Percentiles rank a stretch among this genome's conserved stretches.
Evolutionary conservation across 2,329 filamentous ascomycete species (phyloP).

Genomic region (Colletotrichum tropicale): DNA sequence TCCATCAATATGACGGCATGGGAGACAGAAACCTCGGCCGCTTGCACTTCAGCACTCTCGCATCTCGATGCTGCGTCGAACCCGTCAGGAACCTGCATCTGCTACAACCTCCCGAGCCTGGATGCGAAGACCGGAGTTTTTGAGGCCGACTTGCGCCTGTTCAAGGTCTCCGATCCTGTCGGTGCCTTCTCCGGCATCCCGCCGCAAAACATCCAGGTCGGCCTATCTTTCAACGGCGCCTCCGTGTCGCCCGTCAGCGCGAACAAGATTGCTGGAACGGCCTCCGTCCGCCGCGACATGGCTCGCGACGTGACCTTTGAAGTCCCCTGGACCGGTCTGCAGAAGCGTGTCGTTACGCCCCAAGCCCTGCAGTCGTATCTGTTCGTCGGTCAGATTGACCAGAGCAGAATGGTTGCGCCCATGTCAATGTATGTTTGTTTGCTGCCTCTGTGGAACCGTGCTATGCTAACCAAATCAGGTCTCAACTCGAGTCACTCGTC

Average conservation of each 20-base stretch:
- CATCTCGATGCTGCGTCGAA: constrained; percentile 66
- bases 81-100: constrained; percentile 77
- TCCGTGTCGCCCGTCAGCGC: constrained; percentile 49
- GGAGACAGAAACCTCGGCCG: constrained; percentile 55
- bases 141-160: constrained; percentile 78
- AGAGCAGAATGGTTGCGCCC: constrained; percentile 53
- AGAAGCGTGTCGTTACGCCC: constrained; percentile 29
- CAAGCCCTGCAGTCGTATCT: constrained; percentile 65
- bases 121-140: constrained; percentile 73
- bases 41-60: constrained; percentile 63
- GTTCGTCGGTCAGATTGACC: constrained; percentile 73
- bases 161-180: constrained; percentile 66
- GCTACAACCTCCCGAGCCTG: constrained; percentile 80
- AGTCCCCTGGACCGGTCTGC: background rate
- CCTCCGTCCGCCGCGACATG: constrained; percentile 25
- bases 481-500: constrained; percentile 65
- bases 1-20: constrained; percentile 60
- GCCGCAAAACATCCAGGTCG: constrained; percentile 57
- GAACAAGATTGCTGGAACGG: constrained; percentile 25
- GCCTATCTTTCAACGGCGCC: constrained; percentile 59
- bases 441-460: background rate
- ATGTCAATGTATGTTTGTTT: constrained; percentile 64
- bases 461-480: constrained; percentile 41
- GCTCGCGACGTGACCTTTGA: constrained; percentile 18
- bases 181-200: constrained; percentile 58